Evolutionary conservation across 129 eudicot species (phyloP).

Genomic region (Sambucus nigra): DNA sequence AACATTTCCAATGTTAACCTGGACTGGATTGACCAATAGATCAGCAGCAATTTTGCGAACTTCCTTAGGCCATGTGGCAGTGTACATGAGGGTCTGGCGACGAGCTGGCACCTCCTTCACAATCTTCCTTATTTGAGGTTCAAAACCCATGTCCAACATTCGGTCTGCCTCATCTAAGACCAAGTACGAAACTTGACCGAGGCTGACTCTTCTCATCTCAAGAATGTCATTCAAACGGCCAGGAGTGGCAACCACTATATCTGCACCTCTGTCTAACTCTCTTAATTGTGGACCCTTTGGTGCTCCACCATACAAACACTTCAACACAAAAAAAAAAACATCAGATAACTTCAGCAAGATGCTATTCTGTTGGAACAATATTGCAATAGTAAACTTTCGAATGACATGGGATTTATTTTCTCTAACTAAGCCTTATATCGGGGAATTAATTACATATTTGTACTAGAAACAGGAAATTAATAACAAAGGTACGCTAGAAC

Average conservation of each 20-base stretch:
- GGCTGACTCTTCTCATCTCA: constrained; percentile 79
- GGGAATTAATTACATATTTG: too few relatives aligned
- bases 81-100: constrained; percentile 96
- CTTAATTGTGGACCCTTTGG: constrained; percentile 96
- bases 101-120: constrained; percentile 67
- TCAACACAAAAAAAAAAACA: constrained; percentile 7
- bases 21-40: constrained; percentile 69
- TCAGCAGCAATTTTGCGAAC: constrained; percentile 97
- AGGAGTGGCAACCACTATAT: constrained; percentile 97
- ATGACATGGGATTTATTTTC: too few relatives aligned
- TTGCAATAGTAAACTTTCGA: too few relatives aligned
- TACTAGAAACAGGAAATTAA: too few relatives aligned
- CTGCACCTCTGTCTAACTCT: constrained; percentile 68
- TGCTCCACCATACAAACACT: constrained; percentile 99
- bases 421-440: too few relatives aligned
- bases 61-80: constrained; percentile 99
- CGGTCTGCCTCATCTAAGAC: constrained; percentile 97
- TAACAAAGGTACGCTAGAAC: too few relatives aligned
- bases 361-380: too few relatives aligned
- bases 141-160: constrained; percentile 99
- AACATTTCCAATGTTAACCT: constrained; percentile 90
- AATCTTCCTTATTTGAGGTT: constrained; percentile 93
- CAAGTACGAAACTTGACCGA: constrained; percentile 82
- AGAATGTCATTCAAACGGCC: constrained; percentile 94
- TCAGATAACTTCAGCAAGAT: too few relatives aligned